These are phyloP conservation scores for Termitomyces sp. DNA, from an alignment of 768 basidiomycete genomes.

Conservation along the genomic window DNA sequence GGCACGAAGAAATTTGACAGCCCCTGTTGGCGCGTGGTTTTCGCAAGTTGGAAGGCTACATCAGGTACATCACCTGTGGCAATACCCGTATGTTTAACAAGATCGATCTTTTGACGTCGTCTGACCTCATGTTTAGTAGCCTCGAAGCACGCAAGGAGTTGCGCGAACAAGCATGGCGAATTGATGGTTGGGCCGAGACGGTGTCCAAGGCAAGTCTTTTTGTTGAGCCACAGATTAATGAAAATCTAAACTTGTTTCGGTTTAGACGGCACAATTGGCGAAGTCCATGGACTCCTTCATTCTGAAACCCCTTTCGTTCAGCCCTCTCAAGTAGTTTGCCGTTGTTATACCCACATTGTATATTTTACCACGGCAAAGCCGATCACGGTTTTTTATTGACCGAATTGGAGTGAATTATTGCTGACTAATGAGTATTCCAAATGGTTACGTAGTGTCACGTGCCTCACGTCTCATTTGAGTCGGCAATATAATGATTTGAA, in stretches of 20 bases:
- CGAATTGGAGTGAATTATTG: neutral
- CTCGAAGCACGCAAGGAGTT: slow-evolving; percentile 78
- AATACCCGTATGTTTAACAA: slow-evolving; percentile 68
- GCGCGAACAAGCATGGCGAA: slow-evolving; percentile 88
- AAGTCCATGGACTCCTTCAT: slow-evolving; percentile 85
- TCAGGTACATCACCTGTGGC: slow-evolving; percentile 96
- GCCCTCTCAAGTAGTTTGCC: slow-evolving; percentile 65
- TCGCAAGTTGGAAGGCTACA: slow-evolving; percentile 81
- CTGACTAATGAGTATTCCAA: neutral
- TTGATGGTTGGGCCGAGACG: slow-evolving; percentile 94
- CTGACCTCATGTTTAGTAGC: slow-evolving; percentile 35
- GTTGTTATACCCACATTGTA: slow-evolving; percentile 6
- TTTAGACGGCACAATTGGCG: slow-evolving; percentile 83
- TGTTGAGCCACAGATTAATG: slow-evolving; percentile 1
- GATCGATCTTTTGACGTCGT: slow-evolving; percentile 6
- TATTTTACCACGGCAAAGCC: neutral
- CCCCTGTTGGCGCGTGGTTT: slow-evolving; percentile 90
- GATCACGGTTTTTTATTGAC: slow-evolving; percentile 4
- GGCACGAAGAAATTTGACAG: slow-evolving; percentile 81
- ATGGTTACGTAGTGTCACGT: slow-evolving; percentile 23
- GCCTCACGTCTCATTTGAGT: slow-evolving; percentile 9
- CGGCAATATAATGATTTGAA: neutral
- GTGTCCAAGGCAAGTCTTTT: slow-evolving; percentile 68
- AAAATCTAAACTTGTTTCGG: slow-evolving; percentile 7
- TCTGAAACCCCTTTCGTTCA: slow-evolving; percentile 72